Evolutionary conservation across 768 basidiomycete species (phyloP), one percentile per base, ranked within the genome.

Genomic region (Tricholoma furcatifolium): DNA sequence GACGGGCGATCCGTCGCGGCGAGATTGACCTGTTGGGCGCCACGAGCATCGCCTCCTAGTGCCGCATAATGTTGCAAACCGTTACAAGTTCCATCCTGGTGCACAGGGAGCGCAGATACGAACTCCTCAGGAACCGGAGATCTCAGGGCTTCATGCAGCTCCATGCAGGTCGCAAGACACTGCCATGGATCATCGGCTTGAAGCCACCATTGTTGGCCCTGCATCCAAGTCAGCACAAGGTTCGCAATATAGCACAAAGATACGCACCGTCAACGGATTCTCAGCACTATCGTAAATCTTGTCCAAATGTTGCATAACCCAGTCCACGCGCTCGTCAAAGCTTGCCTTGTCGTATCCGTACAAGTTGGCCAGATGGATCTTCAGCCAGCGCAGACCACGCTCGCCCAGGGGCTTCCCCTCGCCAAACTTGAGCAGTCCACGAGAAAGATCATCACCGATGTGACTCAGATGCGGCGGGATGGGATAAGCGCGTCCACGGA

Each of bases 41-140:
- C 97, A 31, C 80, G 77, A 11, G 77, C 75, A 65, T 98, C 97
- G 5, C 97, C 96, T 40, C 97, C 97, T 4, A 99, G 83, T 0
- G 97, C 97, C 6, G 97, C 97, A 63, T 99, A 99, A 68, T 99
- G 96, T 71, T 99, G 97, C 57, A 99, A 77, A 23, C 96, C 97
- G 61, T 99, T 99, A 62, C 97, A 99, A 0, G 97, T 98, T 3
- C 97, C 96, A 59, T 99, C 97, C 69, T 98, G 96, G 66, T 99
- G 97, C 6, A 98, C 81, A 0, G 97, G 97, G n/a, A 97, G 77
- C 15, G 73, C 69, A 3, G 86, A 92, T 62, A 77, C 70, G 55
- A 76, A 79, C 0, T 82, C 79, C 38, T 83, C 77, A 14, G 82
- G 81, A 59, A 93, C 81, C 15, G 75, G 75, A 1, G 87, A 88